Evolutionary conservation across 2,329 filamentous ascomycete species (phyloP).

Genomic region (Aspergillus sclerotialis): DNA sequence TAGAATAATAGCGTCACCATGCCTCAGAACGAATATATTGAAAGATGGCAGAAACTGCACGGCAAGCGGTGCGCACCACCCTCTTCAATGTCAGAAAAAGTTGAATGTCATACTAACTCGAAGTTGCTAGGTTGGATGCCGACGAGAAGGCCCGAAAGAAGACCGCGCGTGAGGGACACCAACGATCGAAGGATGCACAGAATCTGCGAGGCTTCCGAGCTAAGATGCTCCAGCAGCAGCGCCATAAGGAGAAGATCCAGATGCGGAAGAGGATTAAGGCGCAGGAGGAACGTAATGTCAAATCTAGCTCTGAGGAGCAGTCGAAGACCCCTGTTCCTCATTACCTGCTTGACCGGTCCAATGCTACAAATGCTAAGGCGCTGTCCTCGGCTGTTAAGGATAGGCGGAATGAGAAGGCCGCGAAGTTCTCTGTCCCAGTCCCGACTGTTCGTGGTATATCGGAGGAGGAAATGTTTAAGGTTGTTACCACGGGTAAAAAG

Average conservation of each 20-base stretch:
- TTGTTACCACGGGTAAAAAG: conserved; percentile 94
- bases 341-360: conserved; percentile 83
- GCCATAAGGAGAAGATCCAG: conserved; percentile 96
- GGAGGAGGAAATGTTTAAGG: conserved; percentile 97
- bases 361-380: conserved; percentile 63
- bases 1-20: neutral
- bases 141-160: conserved; percentile 87
- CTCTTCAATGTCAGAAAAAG: neutral
- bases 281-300: conserved; percentile 94
- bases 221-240: conserved; percentile 88
- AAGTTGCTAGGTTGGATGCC: conserved; percentile 60
- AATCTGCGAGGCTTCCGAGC: conserved; percentile 85
- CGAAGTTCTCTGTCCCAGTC: conserved; percentile 83
- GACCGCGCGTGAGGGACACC: conserved; percentile 79
- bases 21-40: conserved; percentile 50
- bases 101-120: conserved; percentile 7
- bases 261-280: conserved; percentile 92
- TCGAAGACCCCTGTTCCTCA: conserved; percentile 72
- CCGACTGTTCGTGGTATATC: conserved; percentile 90
- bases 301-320: conserved; percentile 71
- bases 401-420: conserved; percentile 87
- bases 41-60: conserved; percentile 65
- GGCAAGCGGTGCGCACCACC: conserved; percentile 36
- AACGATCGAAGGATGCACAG: conserved; percentile 82
- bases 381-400: conserved; percentile 87